Evolutionary conservation across 2,329 filamentous ascomycete species (phyloP), one percentile per base, ranked within the genome.

Genomic region (Aureobasidium musti): DNA sequence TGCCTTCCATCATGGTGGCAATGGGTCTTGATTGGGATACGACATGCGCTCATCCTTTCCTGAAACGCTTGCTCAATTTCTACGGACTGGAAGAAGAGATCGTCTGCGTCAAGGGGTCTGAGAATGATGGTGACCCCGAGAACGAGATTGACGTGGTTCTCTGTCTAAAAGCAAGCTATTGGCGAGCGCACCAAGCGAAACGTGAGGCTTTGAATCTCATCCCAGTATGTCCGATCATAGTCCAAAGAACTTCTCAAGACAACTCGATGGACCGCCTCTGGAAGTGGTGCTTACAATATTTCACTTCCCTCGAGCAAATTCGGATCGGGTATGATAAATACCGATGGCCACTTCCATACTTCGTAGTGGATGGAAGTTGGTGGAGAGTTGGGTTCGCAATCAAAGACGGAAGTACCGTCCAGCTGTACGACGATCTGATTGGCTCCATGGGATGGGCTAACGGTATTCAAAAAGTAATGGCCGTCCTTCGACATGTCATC

Each of bases 341-440:
- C 5, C 14, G 13, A n/a, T 59, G 54, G 54, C 54, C 54, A 21
- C 17, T 59, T 21, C 54, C 54, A 10, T 59, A 59, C 26, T 59
- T 59, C 17, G 37, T 59, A 8, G 37, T 59, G 10, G 37, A 59
- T 30, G 33, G 33, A 6, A 3, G 13, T 21, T 17, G 7, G 19
- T 59, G 54, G 54, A 43, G 5, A n/a, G 14, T 45, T 5, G 54
- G 54, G 4, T 45, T 59, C 11, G 54, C 54, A 6, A 21, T 59
- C 54, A n/a, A 17, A 26, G 6, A 3, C 4, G 39, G 19, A 1
- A 33, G 26, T 26, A 11, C 14, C 8, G 5, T 59, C 11, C 21
- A 30, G 23, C 3, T 59, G 23, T 33, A 59, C 14, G 39, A 59
- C 3, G 37, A 59, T 17, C 6, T 19, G 2, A 7, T 45, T 21